Percentiles rank a stretch among this genome's conserved stretches.
phyloP scores from a whole-genome alignment of 2,329 filamentous ascomycete species.

The Alternaria ventricosa region DNA sequence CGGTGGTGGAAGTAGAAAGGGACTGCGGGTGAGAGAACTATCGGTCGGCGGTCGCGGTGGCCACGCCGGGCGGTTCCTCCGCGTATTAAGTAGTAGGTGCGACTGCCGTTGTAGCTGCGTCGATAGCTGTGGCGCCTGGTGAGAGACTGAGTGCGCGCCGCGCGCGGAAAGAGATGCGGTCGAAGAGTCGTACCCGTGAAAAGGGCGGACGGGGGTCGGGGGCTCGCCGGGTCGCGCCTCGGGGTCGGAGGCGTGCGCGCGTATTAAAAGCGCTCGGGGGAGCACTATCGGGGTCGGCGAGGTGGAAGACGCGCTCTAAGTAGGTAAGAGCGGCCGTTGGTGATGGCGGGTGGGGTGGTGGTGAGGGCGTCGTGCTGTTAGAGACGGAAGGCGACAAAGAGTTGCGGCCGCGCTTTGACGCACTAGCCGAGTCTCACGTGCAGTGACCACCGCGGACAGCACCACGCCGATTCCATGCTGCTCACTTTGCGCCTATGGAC shows the following conservation, averaged over 20 bases:
- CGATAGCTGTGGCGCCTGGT: conserved; percentile 16
- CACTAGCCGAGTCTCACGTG: conserved; percentile 22
- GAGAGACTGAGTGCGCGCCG: conserved; percentile 36
- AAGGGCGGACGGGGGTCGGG: conserved; percentile 38
- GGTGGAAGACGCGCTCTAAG: conserved; percentile 43
- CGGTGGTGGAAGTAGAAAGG: conserved; percentile 21
- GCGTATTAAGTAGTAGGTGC: conserved; percentile 18
- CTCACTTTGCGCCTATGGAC: conserved; percentile 23
- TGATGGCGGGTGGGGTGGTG: conserved; percentile 37
- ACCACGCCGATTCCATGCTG: background rate
- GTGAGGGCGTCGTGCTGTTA: conserved; percentile 30
- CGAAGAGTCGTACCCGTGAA: conserved; percentile 33
- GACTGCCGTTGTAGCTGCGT: conserved; percentile 28
- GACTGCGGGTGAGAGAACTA: conserved; percentile 15
- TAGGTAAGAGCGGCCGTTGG: conserved; percentile 39
- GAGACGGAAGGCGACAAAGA: conserved; percentile 23
- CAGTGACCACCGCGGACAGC: background rate
- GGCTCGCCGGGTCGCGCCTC: conserved; percentile 36
- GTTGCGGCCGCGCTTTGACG: conserved; percentile 2
- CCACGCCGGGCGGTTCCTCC: conserved; percentile 39
- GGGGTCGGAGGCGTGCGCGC: conserved; percentile 31
- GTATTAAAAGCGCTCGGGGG: conserved; percentile 29
- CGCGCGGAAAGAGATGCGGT: conserved; percentile 41
- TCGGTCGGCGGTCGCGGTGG: conserved; percentile 34
- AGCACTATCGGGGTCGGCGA: conserved; percentile 32